Base-by-base conservation (phyloP, 257 asterid species). In the Handroanthus guayacan region DNA sequence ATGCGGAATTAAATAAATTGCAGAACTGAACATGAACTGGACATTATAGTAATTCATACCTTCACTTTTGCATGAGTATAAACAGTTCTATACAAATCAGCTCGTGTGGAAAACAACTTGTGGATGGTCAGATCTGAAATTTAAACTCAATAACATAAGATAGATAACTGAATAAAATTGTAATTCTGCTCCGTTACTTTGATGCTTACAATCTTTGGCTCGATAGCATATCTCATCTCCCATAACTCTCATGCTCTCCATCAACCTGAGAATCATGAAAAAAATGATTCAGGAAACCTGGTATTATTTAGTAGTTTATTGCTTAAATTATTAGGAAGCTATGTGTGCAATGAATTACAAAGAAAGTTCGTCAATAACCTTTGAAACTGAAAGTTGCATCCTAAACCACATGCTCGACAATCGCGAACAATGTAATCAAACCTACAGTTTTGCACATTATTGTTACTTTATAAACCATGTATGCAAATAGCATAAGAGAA, bases 1-100 rank as follows among this genome's bases (percentile, higher is more conserved):
- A 62, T 37, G 45, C 10, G 25, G 31, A 76, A 43, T 41, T 16
- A 12, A 47, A 72, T 51, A 4, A 62, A 58, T 48, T 54, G 62
- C 62, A 50, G 31, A 67, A 70, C 54, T 17, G 55, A 13, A 47
- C 17, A 25, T 34, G 31, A 67, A 70, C 54, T 17, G 55, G 10
- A 47, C 17, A 25, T 18, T 67, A 78, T 44, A 45, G n/a, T 54
- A 75, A 55, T 31, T 17, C 70, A 31, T 62, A 92, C 99, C 96
- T 92, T 95, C 81, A 91, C 98, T 95, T 92, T 92, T 75, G 98
- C 95, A 86, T 95, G 98, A 73, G 95, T 85, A 84, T 95, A 95
- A 54, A 86, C 94, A 56, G 99, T 95, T 81, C 97, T 84, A 79
- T 86, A 80, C 82, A 95, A 87, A 84, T 95, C 99, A 85, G 98